Conservation (phyloP, 2,329 filamentous ascomycete species). For the Paracoccidioides lutzii region DNA sequence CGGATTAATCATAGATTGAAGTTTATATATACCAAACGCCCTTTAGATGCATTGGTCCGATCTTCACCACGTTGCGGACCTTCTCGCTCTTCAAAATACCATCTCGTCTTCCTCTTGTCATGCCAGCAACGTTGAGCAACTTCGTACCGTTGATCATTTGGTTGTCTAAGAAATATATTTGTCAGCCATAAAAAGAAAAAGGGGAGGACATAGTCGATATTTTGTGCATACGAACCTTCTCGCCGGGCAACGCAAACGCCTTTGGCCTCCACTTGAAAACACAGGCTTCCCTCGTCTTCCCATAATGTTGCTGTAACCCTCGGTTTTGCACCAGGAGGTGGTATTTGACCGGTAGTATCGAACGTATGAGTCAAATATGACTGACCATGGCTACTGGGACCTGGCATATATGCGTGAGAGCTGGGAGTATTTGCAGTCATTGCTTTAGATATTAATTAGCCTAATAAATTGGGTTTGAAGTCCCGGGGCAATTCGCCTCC, state of each 20-base stretch:
- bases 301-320: slow-evolving; percentile 90
- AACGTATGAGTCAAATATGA: slow-evolving; percentile 44
- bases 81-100: slow-evolving; percentile 98
- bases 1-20: background rate
- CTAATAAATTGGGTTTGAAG: slow-evolving; percentile 3
- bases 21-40: slow-evolving; percentile 66
- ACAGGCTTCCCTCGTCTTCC: slow-evolving; percentile 96
- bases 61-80: slow-evolving; percentile 91
- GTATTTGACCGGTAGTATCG: slow-evolving; percentile 84
- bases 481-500: background rate
- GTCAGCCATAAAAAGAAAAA: background rate
- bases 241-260: slow-evolving; percentile 89
- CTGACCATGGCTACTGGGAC: slow-evolving; percentile 30
- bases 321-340: slow-evolving; percentile 89
- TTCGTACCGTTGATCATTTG: slow-evolving; percentile 99
- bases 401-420: slow-evolving; percentile 29
- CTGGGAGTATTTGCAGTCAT: slow-evolving; percentile 27
- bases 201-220: background rate
- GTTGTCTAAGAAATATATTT: slow-evolving; percentile 52
- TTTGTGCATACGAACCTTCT: slow-evolving; percentile 53
- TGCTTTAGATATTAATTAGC: slow-evolving; percentile 16
- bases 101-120: slow-evolving; percentile 90
- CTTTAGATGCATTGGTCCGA: slow-evolving; percentile 97
- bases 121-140: slow-evolving; percentile 88
- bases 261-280: slow-evolving; percentile 93